Evolutionary conservation across 129 eudicot species (phyloP).

Genomic region (carrot (Daucus carota)): DH1_v3.0 NC_030382.2:48946501-48947000

Average conservation of each 20-base stretch:
- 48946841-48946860: constrained; percentile 78
- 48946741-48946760: constrained; percentile 57
- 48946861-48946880: constrained; percentile 51
- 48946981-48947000: constrained; percentile 56
- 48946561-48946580: no score
- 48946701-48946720: constrained; percentile 45
- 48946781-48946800: constrained; percentile 35
- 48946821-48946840: constrained; percentile 50
- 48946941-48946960: constrained; percentile 16
- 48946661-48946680: neutral
- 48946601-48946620: constrained; percentile 16
- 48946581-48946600: constrained; percentile 30
- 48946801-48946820: constrained; percentile 53
- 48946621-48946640: neutral
- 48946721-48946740: constrained; percentile 74
- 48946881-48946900: no score
- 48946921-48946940: neutral
- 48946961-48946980: constrained; percentile 92
- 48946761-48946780: constrained; percentile 49
- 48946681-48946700: constrained; percentile 19
- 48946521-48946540: constrained; percentile 8
- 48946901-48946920: neutral
- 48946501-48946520: constrained; percentile 6
- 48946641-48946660: neutral
- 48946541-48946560: neutral